Conservation (phyloP, 768 basidiomycete genomes). For the Agaricus sinodeliciosus region DNA sequence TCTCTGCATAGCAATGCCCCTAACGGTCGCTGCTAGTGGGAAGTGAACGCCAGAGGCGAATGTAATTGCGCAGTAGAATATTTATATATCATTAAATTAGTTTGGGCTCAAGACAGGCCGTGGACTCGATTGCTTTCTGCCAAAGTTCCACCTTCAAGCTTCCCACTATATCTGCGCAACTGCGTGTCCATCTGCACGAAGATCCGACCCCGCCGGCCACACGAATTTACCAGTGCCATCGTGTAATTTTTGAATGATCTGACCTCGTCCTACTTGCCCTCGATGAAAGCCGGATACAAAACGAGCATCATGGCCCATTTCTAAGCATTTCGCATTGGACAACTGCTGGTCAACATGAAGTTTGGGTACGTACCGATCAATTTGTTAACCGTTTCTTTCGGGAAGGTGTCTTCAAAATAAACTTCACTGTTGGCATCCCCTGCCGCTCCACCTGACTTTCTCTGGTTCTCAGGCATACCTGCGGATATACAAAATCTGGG, state of each 20-base stretch:
- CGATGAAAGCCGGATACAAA: conserved; percentile 53
- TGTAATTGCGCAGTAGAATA: conserved; percentile 34
- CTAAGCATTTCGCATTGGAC: conserved; percentile 28
- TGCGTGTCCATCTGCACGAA: conserved; percentile 84
- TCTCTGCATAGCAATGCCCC: not conserved
- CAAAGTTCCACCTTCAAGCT: conserved; percentile 10
- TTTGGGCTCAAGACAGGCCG: not conserved
- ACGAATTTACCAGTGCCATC: conserved; percentile 64
- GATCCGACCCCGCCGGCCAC: conserved; percentile 95
- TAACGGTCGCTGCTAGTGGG: conserved; percentile 35
- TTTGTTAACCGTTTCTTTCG: conserved; percentile 50
- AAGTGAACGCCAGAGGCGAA: conserved; percentile 57
- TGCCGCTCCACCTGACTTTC: conserved; percentile 37
- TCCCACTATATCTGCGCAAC: conserved; percentile 63
- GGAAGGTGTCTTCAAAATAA: conserved; percentile 83
- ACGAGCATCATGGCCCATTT: conserved; percentile 85
- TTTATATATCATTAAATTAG: conserved; percentile 2
- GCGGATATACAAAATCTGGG: conserved; percentile 96
- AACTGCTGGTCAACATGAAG: not conserved
- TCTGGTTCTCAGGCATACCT: conserved; percentile 58
- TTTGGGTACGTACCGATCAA: conserved; percentile 49
- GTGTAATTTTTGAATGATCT: conserved; percentile 79
- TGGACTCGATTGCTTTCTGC: not conserved
- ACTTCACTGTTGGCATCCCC: conserved; percentile 79
- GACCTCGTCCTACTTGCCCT: conserved; percentile 73